Conservation (phyloP, 345 rosid genomes). For the Adansonia digitata region DNA sequence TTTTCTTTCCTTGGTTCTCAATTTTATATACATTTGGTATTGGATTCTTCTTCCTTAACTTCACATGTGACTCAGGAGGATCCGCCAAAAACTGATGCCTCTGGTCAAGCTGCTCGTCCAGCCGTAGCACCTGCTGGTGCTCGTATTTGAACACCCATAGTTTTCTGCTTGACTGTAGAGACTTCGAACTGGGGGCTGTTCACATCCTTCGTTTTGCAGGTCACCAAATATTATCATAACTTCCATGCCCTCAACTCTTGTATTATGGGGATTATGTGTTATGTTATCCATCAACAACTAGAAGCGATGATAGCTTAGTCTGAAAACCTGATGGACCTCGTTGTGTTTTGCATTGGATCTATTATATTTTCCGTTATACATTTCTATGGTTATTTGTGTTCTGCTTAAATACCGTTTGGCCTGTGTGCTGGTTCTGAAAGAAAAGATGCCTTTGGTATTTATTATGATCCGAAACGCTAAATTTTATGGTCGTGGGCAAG, state of each 20-base stretch:
- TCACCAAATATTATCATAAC: too few relatives aligned
- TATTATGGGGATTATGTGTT: too few relatives aligned
- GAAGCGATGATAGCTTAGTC: neutral
- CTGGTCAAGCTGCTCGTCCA: constrained; percentile 30
- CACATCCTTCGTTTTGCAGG: too few relatives aligned
- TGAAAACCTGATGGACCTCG: neutral
- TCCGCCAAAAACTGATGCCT: constrained; percentile 28
- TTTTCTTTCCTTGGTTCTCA: neutral
- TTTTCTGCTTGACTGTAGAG: neutral
- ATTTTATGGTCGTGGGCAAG: too few relatives aligned
- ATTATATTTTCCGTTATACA: neutral
- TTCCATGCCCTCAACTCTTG: too few relatives aligned
- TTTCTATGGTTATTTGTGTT: too few relatives aligned
- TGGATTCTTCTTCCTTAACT: neutral
- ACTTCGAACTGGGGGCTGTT: too few relatives aligned
- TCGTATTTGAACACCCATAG: neutral
- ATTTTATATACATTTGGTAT: neutral
- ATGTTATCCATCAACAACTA: neutral
- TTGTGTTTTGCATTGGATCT: neutral
- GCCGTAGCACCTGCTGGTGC: constrained; percentile 9
- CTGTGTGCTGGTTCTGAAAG: too few relatives aligned
- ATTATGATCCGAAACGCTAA: too few relatives aligned
- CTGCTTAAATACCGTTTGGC: neutral
- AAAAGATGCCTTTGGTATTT: too few relatives aligned
- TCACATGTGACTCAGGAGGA: constrained; percentile 20